Base-by-base conservation (phyloP, 2,329 filamentous ascomycete species). In the Penicillium frequentans region DNA sequence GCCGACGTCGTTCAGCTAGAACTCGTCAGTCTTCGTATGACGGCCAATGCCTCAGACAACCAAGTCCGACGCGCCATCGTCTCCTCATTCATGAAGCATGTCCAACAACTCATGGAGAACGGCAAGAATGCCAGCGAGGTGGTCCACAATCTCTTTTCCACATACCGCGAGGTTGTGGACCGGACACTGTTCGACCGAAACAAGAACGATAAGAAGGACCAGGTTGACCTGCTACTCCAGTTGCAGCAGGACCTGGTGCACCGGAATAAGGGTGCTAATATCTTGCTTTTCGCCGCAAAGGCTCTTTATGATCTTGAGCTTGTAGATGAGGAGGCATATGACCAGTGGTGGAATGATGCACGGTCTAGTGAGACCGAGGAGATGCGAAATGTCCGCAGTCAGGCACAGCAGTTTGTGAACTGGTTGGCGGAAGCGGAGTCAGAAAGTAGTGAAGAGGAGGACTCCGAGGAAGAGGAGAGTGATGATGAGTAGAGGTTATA, bases 1-100 rank as follows among this genome's bases (percentile, higher is more conserved):
- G 85, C 86, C 11, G 90, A 96, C 70, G 95, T 96, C 62, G 93
- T 96, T 68, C 91, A 93, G 72, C 84, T 98, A 33, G 95, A 99
- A 73, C 90, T 99, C 61, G 96, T 93, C 80, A 90, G 91, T 47
- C 82, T 98, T n/a, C 89, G 93, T 11, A 90, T 99, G 73, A 89
- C 88, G 54, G 91, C 90, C 68, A 91, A 98, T 68, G 95, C 95
- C 2, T 93, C 91, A 1, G 93, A 96, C 69, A 84, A 88, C 63
- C 90, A 95, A 73, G 90, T 98, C 68, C 90, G 93, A 45, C 88
- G 89, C 33, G 92, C 95, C 16, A 88, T 98, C 24, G 91, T 91
- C 2, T 86, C 88, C 2, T 90, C 93, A 1, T 93, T 98, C 71
- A 89, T 91, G 67, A 91, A 90, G 68, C 88, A 90, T 56, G 89